These are phyloP conservation scores for Phytophthora brassicae DNA, from an alignment of 352 stramenopile genomes.

Conservation along the genomic window DNA sequence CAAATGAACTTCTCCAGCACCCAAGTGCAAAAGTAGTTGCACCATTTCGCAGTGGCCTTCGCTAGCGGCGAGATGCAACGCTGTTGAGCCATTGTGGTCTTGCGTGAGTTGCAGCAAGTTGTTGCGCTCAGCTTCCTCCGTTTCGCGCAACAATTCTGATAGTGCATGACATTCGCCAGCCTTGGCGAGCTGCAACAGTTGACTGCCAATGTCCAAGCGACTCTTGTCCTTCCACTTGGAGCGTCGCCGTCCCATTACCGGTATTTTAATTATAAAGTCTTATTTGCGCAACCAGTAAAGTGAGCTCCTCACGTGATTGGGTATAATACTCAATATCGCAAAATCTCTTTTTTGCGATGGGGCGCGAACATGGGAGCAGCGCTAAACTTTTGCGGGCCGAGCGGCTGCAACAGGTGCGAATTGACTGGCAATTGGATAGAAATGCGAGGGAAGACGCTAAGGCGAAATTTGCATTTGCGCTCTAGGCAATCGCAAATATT, in stretches of 20 bases:
- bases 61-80: constrained; percentile 62
- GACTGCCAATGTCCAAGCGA: constrained; percentile 32
- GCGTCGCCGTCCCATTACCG: constrained; percentile 67
- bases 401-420: constrained; percentile 21
- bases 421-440: background rate
- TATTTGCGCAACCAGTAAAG: constrained; percentile 14
- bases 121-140: constrained; percentile 19
- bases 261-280: too few species aligned
- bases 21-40: constrained; percentile 40
- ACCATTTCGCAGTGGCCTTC: constrained; percentile 58
- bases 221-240: constrained; percentile 71
- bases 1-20: constrained; percentile 63
- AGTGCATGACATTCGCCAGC: constrained; percentile 39
- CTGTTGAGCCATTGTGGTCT: constrained; percentile 67
- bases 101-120: constrained; percentile 67
- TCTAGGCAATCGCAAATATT: constrained; percentile 54
- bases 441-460: background rate
- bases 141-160: constrained; percentile 28
- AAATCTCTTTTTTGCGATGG: background rate
- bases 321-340: constrained; percentile 6
- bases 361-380: too few species aligned
- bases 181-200: constrained; percentile 58
- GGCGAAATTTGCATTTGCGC: background rate
- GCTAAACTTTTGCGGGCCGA: constrained; percentile 1
- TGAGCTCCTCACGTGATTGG: constrained; percentile 30